Evolutionary conservation across 768 basidiomycete species (phyloP).

Genomic region (Tulasnella sp.): DNA sequence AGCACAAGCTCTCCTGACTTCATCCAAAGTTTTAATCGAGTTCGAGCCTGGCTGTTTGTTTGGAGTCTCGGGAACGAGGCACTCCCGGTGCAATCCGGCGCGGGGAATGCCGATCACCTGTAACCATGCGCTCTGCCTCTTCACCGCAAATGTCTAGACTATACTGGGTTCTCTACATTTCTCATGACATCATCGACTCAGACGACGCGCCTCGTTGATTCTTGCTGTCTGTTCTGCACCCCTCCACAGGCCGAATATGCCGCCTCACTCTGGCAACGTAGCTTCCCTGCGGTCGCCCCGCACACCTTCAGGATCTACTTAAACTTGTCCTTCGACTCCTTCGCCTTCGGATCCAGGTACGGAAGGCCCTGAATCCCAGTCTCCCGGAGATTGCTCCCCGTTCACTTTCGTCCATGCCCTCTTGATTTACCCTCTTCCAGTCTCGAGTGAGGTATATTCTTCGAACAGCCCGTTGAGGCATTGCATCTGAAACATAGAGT

Average conservation of each 20-base stretch:
- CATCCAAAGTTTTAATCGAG: background rate
- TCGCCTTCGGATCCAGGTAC: background rate
- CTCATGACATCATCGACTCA: background rate
- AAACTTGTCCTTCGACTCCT: background rate
- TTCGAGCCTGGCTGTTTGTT: background rate
- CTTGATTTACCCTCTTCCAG: background rate
- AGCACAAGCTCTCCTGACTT: background rate
- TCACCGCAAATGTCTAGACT: background rate
- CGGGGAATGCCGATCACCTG: background rate
- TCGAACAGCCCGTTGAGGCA: background rate
- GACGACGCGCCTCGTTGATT: background rate
- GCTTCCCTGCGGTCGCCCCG: background rate
- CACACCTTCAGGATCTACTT: background rate
- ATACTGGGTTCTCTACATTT: background rate
- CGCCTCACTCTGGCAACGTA: background rate
- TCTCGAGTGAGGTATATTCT: background rate
- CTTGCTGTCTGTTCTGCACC: background rate
- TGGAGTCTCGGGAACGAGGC: constrained; percentile 5
- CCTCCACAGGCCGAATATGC: background rate
- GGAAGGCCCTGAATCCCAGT: background rate
- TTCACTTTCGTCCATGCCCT: background rate
- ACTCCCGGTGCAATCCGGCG: background rate
- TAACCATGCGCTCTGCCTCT: background rate
- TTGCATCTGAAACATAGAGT: background rate
- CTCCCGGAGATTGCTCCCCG: background rate